Evolutionary conservation across 768 basidiomycete genomes (phyloP).

Genomic region (Tylopilus cervinicoccineus): DNA sequence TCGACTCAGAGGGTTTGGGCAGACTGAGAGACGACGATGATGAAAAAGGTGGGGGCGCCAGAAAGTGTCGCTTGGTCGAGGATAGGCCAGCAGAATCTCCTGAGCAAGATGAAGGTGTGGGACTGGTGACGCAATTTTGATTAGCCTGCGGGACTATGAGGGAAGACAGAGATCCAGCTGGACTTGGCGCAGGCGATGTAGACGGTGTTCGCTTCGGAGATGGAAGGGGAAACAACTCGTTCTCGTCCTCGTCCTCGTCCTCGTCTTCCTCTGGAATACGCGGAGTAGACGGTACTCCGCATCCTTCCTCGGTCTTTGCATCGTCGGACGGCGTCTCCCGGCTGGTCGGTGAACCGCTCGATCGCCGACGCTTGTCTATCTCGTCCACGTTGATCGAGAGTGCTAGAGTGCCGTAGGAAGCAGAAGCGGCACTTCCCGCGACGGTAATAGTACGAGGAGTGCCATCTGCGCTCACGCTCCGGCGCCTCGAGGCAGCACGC

Average conservation of each 20-base stretch:
- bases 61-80: constrained; percentile 6
- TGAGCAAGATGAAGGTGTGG: constrained; percentile 18
- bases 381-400: constrained; percentile 58
- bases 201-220: constrained; percentile 53
- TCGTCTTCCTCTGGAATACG: constrained; percentile 32
- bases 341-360: constrained; percentile 31
- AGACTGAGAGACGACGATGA: constrained; percentile 29
- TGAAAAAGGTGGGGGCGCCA: constrained; percentile 19
- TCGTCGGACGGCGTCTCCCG: not conserved
- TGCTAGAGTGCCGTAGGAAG: constrained; percentile 13
- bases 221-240: constrained; percentile 55
- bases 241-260: constrained; percentile 54
- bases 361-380: constrained; percentile 53
- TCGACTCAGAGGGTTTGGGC: constrained; percentile 14
- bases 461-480: constrained; percentile 39
- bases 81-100: constrained; percentile 5
- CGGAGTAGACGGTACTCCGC: constrained; percentile 9
- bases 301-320: not conserved
- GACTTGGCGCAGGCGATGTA: constrained; percentile 36
- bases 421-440: constrained; percentile 30
- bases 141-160: constrained; percentile 8
- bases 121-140: constrained; percentile 2
- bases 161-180: constrained; percentile 28
- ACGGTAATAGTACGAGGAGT: constrained; percentile 30
- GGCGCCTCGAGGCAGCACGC: constrained; percentile 55